phyloP scores from a whole-genome alignment of 345 rosid species.

The Arabis hirsuta region DNA sequence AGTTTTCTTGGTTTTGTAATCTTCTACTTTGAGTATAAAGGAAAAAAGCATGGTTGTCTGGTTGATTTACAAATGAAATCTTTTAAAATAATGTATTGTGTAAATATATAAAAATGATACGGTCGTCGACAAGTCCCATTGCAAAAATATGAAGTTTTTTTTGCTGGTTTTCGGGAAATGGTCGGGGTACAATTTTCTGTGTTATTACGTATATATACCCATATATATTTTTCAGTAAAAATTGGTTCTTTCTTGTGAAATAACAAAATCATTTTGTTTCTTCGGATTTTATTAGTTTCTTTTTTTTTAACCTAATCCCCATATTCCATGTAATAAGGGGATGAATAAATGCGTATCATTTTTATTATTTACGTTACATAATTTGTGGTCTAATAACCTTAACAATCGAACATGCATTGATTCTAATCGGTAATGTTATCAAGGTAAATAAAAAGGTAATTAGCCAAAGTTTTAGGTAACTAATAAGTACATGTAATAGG shows the following conservation, averaged over 20 bases:
- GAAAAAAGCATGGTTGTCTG: constrained; percentile 42
- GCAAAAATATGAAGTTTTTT: constrained; percentile 36
- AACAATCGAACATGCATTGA: constrained; percentile 33
- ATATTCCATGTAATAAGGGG: not conserved
- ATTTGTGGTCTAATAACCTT: constrained; percentile 31
- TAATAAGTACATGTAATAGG: not conserved
- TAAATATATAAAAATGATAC: constrained; percentile 47
- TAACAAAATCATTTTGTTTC: constrained; percentile 7
- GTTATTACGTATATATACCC: constrained; percentile 2
- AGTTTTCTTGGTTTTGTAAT: constrained; percentile 37
- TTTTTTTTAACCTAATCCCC: not conserved
- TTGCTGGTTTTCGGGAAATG: constrained; percentile 71
- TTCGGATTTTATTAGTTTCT: not conserved
- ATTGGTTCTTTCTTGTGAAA: not conserved
- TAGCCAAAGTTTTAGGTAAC: constrained; percentile 5
- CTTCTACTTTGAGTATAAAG: constrained; percentile 42
- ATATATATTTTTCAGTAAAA: not conserved
- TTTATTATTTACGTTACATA: constrained; percentile 10
- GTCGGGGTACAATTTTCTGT: constrained; percentile 50
- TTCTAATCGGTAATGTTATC: not conserved
- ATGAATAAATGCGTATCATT: constrained; percentile 25
- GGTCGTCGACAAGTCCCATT: constrained; percentile 52
- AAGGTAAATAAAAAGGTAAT: constrained; percentile 1
- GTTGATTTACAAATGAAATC: constrained; percentile 18
- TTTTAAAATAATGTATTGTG: constrained; percentile 26